Evolutionary conservation across 805 yeast species (phyloP).

Genomic region (Hanseniaspora meyeri): DNA sequence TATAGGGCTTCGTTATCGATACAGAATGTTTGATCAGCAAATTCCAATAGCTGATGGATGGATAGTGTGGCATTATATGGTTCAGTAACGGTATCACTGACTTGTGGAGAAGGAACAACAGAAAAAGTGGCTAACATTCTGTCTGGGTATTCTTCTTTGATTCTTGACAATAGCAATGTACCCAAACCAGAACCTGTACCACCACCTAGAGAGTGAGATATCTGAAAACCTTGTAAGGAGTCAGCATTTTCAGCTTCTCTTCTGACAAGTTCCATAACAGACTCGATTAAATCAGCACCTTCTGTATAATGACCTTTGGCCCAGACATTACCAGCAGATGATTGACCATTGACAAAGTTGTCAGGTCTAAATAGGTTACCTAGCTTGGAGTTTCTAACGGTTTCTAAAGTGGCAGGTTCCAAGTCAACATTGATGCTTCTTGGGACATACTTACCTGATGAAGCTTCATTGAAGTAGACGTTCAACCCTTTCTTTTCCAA

Average conservation of each 20-base stretch:
- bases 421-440: slow-evolving; percentile 85
- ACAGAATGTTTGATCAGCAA: slow-evolving; percentile 87
- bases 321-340: slow-evolving; percentile 94
- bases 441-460: slow-evolving; percentile 81
- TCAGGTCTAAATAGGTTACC: slow-evolving; percentile 88
- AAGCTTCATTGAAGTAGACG: slow-evolving; percentile 81
- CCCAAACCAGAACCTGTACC: slow-evolving; percentile 98
- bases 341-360: slow-evolving; percentile 76
- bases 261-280: slow-evolving; percentile 78
- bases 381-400: slow-evolving; percentile 64
- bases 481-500: slow-evolving; percentile 49
- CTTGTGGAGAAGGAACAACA: slow-evolving; percentile 83
- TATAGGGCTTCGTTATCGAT: slow-evolving; percentile 88
- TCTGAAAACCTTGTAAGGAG: slow-evolving; percentile 88
- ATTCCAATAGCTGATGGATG: slow-evolving; percentile 80
- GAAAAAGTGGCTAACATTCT: slow-evolving; percentile 94
- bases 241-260: slow-evolving; percentile 91
- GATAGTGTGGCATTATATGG: slow-evolving; percentile 90
- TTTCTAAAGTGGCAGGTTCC: slow-evolving; percentile 89
- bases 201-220: slow-evolving; percentile 71
- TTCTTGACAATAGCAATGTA: slow-evolving; percentile 69
- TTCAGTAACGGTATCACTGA: slow-evolving; percentile 86
- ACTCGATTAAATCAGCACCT: slow-evolving; percentile 87
- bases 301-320: slow-evolving; percentile 95
- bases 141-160: slow-evolving; percentile 87